Conservation (phyloP, 2,329 filamentous ascomycete genomes). For the Talaromyces islandicus region DNA sequence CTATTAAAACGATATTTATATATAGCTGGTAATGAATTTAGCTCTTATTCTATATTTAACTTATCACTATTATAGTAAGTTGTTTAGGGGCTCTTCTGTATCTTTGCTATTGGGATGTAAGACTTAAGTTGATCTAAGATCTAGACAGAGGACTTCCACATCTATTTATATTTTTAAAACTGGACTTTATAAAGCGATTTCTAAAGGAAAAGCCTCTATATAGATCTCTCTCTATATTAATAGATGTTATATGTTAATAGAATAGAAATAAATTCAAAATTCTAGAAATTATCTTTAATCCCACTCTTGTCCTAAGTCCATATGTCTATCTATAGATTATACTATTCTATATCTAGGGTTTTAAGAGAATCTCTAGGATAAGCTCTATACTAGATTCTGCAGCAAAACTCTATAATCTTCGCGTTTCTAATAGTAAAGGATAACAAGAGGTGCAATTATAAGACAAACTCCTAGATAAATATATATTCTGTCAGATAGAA, state of each 20-base stretch:
- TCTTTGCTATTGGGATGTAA: slow-evolving; percentile 15
- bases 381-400: slow-evolving; percentile 23
- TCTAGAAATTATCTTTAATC: slow-evolving; percentile 26
- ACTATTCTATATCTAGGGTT: slow-evolving; percentile 26
- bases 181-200: slow-evolving; percentile 14
- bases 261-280: slow-evolving; percentile 12
- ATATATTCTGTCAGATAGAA: slow-evolving; percentile 25
- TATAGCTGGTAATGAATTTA: slow-evolving; percentile 22
- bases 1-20: slow-evolving; percentile 24
- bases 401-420: slow-evolving; percentile 30
- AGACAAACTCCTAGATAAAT: slow-evolving; percentile 23
- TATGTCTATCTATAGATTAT: slow-evolving; percentile 27
- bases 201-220: slow-evolving; percentile 12
- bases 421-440: slow-evolving; percentile 24
- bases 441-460: slow-evolving; percentile 27
- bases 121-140: slow-evolving; percentile 15
- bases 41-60: slow-evolving; percentile 17
- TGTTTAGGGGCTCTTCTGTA: slow-evolving; percentile 13
- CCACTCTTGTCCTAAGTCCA: slow-evolving; percentile 26
- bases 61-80: slow-evolving; percentile 16
- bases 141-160: slow-evolving; percentile 8
- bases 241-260: not conserved
- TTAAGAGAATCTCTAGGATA: slow-evolving; percentile 19
- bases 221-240: not conserved
- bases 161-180: slow-evolving; percentile 14